phyloP scores from a whole-genome alignment of 495 filamentous ascomycete genomes.

The Penicillium alfredii region DNA sequence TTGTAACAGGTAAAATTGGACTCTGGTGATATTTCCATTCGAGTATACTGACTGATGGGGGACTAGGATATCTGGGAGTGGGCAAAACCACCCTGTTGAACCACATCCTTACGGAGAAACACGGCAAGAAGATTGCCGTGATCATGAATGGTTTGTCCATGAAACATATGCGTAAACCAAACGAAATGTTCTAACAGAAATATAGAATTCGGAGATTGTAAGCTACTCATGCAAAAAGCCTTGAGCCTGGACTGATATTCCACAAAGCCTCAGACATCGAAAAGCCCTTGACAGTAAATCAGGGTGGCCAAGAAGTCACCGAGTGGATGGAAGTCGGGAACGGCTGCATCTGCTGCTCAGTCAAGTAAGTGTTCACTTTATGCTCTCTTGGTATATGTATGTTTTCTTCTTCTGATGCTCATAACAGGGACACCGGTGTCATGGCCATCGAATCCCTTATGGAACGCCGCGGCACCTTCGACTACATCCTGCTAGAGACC shows the following conservation, averaged over 20 bases:
- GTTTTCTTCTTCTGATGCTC: neutral
- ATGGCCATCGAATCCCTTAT: slow-evolving; percentile 94
- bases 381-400: neutral
- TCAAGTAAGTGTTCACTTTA: slow-evolving; percentile 58
- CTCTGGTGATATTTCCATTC: no score
- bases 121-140: slow-evolving; percentile 96
- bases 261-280: slow-evolving; percentile 89
- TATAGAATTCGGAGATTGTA: slow-evolving; percentile 91
- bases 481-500: slow-evolving; percentile 97
- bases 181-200: slow-evolving; percentile 17
- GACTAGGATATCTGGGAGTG: slow-evolving; percentile 74
- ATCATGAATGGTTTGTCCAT: slow-evolving; percentile 77
- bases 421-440: slow-evolving; percentile 73
- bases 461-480: slow-evolving; percentile 86
- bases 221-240: slow-evolving; percentile 21
- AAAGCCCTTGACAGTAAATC: slow-evolving; percentile 81
- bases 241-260: no score
- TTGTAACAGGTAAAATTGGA: slow-evolving; percentile 70
- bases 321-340: slow-evolving; percentile 96
- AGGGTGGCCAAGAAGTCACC: slow-evolving; percentile 77
- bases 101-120: slow-evolving; percentile 86
- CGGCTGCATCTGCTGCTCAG: slow-evolving; percentile 96
- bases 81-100: slow-evolving; percentile 96
- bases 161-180: slow-evolving; percentile 1
- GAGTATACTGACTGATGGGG: no score